These are phyloP conservation scores for Phlyctochytrium arcticum DNA, from an alignment of 192 early-diverging fungal genomes.

Conservation along the genomic window DNA sequence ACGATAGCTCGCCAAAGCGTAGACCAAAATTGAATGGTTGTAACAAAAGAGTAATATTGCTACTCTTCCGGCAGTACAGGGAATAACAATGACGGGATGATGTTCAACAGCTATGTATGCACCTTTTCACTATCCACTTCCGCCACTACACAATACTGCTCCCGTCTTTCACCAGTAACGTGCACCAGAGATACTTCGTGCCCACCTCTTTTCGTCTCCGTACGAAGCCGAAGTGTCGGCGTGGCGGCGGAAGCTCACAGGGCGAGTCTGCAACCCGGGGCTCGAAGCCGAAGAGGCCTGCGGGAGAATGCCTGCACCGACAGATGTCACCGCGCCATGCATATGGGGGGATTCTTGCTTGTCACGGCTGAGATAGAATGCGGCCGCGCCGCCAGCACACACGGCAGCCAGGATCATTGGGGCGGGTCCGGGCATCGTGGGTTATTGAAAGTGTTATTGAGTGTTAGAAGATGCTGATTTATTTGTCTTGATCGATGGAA, in stretches of 20 bases:
- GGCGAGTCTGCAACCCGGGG: neutral
- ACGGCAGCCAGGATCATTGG: neutral
- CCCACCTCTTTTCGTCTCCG: constrained; percentile 11
- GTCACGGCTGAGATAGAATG: neutral
- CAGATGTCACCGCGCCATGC: neutral
- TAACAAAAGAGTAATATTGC: no score
- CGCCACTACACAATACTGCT: neutral
- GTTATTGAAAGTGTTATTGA: neutral
- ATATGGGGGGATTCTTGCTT: neutral
- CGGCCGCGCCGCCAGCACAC: neutral
- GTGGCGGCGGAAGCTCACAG: neutral
- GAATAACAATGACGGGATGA: neutral
- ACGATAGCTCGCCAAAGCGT: no score
- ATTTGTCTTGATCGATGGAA: no score
- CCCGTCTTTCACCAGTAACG: neutral
- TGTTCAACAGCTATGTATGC: neutral
- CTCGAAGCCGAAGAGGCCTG: neutral
- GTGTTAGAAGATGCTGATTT: no score
- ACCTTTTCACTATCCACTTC: neutral
- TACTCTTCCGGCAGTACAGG: no score
- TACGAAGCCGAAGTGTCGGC: neutral
- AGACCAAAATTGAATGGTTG: no score
- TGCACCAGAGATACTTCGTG: neutral
- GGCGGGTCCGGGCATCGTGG: constrained; percentile 13
- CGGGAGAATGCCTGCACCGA: neutral